These are phyloP conservation scores for Picochlorum sp. DNA, from an alignment of 139 green algal species.

Conservation along the genomic window DNA sequence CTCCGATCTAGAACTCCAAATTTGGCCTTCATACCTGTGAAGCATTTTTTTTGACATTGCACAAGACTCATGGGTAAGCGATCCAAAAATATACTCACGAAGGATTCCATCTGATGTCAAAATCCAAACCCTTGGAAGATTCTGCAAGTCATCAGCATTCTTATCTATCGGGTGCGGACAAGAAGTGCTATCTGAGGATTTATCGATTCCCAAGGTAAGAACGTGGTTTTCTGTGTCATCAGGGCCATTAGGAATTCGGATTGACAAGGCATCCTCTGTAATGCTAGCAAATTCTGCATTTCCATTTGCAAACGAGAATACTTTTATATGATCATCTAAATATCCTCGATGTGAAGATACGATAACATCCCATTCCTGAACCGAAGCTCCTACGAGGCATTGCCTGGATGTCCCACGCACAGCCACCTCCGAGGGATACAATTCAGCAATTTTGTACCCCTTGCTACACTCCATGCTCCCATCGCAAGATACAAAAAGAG, in stretches of 20 bases:
- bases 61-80: background rate
- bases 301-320: slow-evolving; percentile 2
- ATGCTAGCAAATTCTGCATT: slow-evolving; percentile 12
- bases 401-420: background rate
- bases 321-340: slow-evolving; percentile 42
- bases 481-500: too few relatives aligned
- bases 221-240: slow-evolving; percentile 45
- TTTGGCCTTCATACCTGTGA: too few relatives aligned
- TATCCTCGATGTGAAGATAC: slow-evolving; percentile 35
- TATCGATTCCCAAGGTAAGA: slow-evolving; percentile 32
- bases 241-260: slow-evolving; percentile 38
- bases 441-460: too few relatives aligned
- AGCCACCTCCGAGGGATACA: background rate
- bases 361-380: slow-evolving; percentile 22
- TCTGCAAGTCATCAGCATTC: slow-evolving; percentile 17
- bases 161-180: slow-evolving; percentile 28
- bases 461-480: too few relatives aligned
- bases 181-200: background rate
- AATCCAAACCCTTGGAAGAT: slow-evolving; percentile 30
- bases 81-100: slow-evolving; percentile 32
- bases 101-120: slow-evolving; percentile 45
- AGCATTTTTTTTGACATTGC: too few relatives aligned
- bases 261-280: slow-evolving; percentile 29
- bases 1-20: too few relatives aligned
- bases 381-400: slow-evolving; percentile 5